These are phyloP conservation scores for Trametes gibbosa DNA, from an alignment of 768 basidiomycete species.

Conservation along the genomic window DNA sequence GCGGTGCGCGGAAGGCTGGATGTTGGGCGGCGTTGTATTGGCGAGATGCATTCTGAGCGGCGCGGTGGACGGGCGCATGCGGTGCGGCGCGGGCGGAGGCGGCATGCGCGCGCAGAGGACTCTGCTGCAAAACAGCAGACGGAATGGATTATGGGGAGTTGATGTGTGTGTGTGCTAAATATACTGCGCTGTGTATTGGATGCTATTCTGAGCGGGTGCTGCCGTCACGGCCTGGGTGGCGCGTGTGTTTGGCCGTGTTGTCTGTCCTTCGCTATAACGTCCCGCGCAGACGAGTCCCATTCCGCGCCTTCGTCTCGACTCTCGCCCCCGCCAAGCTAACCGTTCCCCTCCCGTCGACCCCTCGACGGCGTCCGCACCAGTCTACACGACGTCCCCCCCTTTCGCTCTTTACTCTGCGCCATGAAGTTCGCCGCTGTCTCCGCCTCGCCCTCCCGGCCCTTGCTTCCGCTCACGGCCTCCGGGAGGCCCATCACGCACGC, in stretches of 20 bases:
- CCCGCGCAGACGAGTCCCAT: neutral
- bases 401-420: constrained; percentile 13
- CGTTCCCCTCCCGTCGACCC: neutral
- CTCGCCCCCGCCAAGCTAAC: neutral
- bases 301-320: neutral
- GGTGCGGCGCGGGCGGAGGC: neutral
- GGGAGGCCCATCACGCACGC: constrained; percentile 23
- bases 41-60: neutral
- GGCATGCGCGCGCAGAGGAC: neutral
- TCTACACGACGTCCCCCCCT: neutral
- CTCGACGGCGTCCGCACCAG: constrained; percentile 9
- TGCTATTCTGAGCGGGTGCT: constrained; percentile 14
- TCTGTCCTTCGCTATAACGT: neutral
- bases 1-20: neutral
- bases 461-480: constrained; percentile 37
- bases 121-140: neutral
- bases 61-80: constrained; percentile 7
- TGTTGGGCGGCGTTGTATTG: neutral
- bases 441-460: constrained; percentile 37
- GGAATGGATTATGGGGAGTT: constrained; percentile 5
- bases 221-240: constrained; percentile 6
- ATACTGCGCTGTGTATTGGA: constrained; percentile 11
- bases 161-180: constrained; percentile 3
- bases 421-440: constrained; percentile 34
- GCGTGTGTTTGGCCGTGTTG: constrained; percentile 17